Evolutionary conservation across 176 grass and related monocot genomes (phyloP), one percentile per base, ranked within the genome.

Genomic region (Juncus inflexus): DNA sequence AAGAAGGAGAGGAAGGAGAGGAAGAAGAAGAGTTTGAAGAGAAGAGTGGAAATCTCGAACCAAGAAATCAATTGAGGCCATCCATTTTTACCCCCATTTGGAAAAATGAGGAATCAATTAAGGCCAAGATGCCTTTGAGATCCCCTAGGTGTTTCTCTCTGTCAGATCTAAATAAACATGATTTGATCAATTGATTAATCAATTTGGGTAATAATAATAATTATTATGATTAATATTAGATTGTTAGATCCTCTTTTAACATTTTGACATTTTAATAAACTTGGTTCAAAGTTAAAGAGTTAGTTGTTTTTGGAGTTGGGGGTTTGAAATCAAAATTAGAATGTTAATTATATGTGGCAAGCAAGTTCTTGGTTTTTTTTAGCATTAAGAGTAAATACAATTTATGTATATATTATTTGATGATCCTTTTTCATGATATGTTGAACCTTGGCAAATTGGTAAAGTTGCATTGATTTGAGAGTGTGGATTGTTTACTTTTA

Each of bases 121-220:
- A 58, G 9, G 4, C 59, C 4, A 10, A 5, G 2, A 40, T 77
- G 35, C 5, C 74, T 3, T 81, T 87, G 11, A 70, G 74, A 45
- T 79, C 81, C 0, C 81, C 78, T 38, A 85, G 89, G 55, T 94
- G 84, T 3, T 80, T 77, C 64, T 94, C 89, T n/a, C 74, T 94
- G 37, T 77, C 79, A 1, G 89, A 94, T 65, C 89, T 94, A 58
- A 85, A 66, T 11, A 81, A 76, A 28, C 67, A 70, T 28, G 37
- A 4, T 15, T 37, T 41, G 37, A 70, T 70, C n/a, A 10, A 68
- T 70, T 54, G 35, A 68, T 68, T 50, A n/a, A 13, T 45, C 14
- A 15, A 41, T 40, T 41, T n/a, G 12, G 12, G 11, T 63, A 12
- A 10, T 45, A 2, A 15, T 14, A 35, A n/a, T 15, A 42, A 3